Evolutionary conservation across 192 early-diverging fungal species (phyloP).

Genomic region (Gigaspora rosea): DNA sequence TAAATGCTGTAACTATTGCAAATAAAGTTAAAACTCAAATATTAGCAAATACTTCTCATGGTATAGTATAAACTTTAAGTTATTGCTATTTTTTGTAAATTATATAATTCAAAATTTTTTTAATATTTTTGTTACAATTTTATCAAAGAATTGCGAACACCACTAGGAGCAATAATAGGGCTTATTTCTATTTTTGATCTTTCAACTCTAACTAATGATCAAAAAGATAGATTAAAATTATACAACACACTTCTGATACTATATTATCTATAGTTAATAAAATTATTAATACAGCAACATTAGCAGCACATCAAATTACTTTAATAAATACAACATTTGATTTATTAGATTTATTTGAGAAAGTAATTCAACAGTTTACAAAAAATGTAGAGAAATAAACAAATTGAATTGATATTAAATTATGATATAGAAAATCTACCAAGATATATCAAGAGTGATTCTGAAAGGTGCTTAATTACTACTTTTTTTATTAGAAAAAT

Average conservation of each 20-base stretch:
- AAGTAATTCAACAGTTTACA: conserved; percentile 44
- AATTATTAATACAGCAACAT: conserved; percentile 41
- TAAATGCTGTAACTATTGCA: no score
- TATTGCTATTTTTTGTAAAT: not conserved
- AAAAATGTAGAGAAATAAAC: conserved; percentile 39
- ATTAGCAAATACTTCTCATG: no score
- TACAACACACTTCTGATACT: conserved; percentile 44
- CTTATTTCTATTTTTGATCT: conserved; percentile 45
- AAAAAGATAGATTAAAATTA: conserved; percentile 48
- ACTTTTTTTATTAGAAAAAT: not conserved
- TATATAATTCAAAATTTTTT: not conserved
- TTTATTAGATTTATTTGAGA: conserved; percentile 39
- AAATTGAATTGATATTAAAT: conserved; percentile 45
- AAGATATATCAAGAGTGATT: conserved; percentile 35
- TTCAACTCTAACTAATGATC: conserved; percentile 41
- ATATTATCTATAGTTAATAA: conserved; percentile 45
- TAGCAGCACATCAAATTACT: conserved; percentile 44
- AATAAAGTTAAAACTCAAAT: no score
- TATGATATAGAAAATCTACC: conserved; percentile 46
- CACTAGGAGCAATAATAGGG: conserved; percentile 47
- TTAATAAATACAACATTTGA: conserved; percentile 38
- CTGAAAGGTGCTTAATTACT: conserved; percentile 26
- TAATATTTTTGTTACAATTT: not conserved
- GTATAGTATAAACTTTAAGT: not conserved
- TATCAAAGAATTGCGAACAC: conserved; percentile 30